Base-by-base conservation (phyloP, 2,329 filamentous ascomycete genomes). In the Chrysoporthe cubensis region DNA sequence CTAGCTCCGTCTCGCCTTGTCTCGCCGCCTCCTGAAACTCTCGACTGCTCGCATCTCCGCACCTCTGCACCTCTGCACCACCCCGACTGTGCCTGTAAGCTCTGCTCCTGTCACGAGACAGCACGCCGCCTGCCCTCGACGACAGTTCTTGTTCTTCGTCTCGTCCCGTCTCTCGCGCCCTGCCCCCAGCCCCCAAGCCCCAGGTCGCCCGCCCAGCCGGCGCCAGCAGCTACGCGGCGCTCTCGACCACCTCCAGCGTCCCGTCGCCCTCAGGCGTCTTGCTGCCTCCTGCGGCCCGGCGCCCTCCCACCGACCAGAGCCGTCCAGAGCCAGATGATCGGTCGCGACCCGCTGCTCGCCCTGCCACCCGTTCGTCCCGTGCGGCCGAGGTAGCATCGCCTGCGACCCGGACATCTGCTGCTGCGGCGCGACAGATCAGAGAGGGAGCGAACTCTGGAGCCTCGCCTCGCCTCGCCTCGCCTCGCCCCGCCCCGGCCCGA, bases 301-400 rank as follows among this genome's bases (percentile, higher is more conserved):
- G 18, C n/a, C 8, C 13, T 16, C 13, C 40, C 18, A 26, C 40
- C 14, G 2, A 16, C 50, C 50, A 52, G 50, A 11, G 21, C 21
- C 50, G 13, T 52, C 26, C 14, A 21, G 50, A 13, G 16, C 50
- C 57, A 60, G n/a, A 60, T 60, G 57, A 44, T 26, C 57, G 16
- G 14, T 60, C 37, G 26, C 56, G 56, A 14, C 56, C 56, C n/a
- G 8, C 40, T 40, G 9, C 16, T n/a, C 9, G 37, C 56, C 18
- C n/a, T 18, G 34, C 3, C 56, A 42, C 7, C 56, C 16, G 4
- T 32, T 43, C 37, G n/a, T 60, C 11, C 40, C 44, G n/a, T 43
- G 8, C 57, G 40, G 57, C 40, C 18, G 34, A 60, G 50, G 50
- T 6, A 54, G 50, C 50, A 21, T 54, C 50, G 50, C 7, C 50